Evolutionary conservation across 139 green algal genomes (phyloP).

Genomic region (Spirogloea muscicola): DNA sequence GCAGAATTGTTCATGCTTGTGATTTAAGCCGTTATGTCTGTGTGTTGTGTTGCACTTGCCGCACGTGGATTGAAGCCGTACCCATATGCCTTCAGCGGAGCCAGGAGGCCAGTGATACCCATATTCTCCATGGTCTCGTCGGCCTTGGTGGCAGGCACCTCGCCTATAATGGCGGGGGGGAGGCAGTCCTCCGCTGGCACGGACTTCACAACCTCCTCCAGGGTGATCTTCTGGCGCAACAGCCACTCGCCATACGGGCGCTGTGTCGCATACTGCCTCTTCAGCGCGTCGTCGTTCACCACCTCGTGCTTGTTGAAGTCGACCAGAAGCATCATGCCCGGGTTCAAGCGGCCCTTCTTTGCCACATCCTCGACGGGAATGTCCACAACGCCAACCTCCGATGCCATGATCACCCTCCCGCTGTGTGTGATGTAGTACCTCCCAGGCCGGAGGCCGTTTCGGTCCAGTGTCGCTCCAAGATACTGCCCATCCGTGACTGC

Average conservation of each 20-base stretch:
- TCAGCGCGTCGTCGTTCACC: conserved; percentile 47
- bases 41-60: no score
- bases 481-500: conserved; percentile 87
- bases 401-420: conserved; percentile 55
- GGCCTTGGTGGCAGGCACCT: not conserved
- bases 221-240: conserved; percentile 60
- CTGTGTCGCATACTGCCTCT: conserved; percentile 57
- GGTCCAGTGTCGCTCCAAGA: conserved; percentile 89
- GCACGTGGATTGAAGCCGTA: no score
- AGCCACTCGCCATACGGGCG: conserved; percentile 86
- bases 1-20: no score
- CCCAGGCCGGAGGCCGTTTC: conserved; percentile 92
- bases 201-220: conserved; percentile 60
- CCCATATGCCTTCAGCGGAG: conserved; percentile 72
- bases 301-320: conserved; percentile 77
- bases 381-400: conserved; percentile 84
- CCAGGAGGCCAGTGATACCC: conserved; percentile 75
- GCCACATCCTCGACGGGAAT: conserved; percentile 71
- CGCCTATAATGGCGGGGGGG: conserved; percentile 32
- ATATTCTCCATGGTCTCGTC: conserved; percentile 86
- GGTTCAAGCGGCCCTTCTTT: conserved; percentile 88
- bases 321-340: conserved; percentile 94
- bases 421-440: conserved; percentile 91
- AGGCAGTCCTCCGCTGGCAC: conserved; percentile 28
- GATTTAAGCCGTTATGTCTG: no score